Evolutionary conservation across 2,329 filamentous ascomycete genomes (phyloP), one percentile per base, ranked within the genome.

Genomic region (Endocalyx cinctus): DNA sequence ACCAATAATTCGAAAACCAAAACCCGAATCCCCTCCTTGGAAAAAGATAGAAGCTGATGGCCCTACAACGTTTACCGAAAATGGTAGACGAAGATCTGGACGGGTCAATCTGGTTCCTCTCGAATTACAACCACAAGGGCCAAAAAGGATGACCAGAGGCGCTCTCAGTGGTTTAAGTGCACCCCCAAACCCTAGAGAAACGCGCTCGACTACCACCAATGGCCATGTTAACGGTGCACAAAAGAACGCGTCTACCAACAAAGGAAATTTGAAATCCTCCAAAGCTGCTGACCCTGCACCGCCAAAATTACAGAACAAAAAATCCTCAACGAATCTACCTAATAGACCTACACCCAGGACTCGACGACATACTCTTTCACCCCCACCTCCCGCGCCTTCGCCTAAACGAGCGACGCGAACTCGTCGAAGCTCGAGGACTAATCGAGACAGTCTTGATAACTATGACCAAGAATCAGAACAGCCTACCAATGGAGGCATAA

Each of bases 21-120:
- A 81, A 63, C 64, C 67, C 33, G 70, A 74, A 39, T 97, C 90
- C 43, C 92, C 92, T 45, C 92, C 92, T 15, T 98, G 92, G 92
- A 97, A 92, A 67, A 86, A 79, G 52, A 75, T 85, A 42, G 75
- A 75, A 38, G 87, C 84, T 25, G 85, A 94, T 17, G 92, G 92
- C 0, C 92, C 92, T 15, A 92, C 90, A 4, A 84, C 85, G 1
- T 89, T 94, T 56, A 75, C 84, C 28, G 77, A 73, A 64, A 84
- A 73, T 74, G 87, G 85, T 30, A 73, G 73, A 43, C 72, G 79
- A 39, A 82, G 79, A 51, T 84, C 79, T 15, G 77, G 77, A 25
- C 72, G 79, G 40, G 76, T 78, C 49, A 82, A 83, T 51, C 56
- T 57, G 3, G 51, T 78, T 11, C 74, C 75, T 13, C 40, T 72